These are phyloP conservation scores for Tetradesmus obliquus DNA, from an alignment of 139 green algal species.

Conservation along the genomic window DNA sequence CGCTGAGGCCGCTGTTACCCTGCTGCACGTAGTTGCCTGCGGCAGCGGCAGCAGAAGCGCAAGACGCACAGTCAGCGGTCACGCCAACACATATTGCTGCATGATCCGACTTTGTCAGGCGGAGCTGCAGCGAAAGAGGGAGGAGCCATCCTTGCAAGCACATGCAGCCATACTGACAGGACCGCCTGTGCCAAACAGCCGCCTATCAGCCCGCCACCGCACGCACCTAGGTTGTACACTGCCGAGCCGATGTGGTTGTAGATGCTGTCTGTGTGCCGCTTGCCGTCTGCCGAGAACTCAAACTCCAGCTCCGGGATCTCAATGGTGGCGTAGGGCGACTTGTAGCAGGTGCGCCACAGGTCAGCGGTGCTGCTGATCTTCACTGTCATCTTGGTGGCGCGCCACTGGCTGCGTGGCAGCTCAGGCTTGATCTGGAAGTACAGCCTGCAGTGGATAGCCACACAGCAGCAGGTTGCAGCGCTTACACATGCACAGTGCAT, in stretches of 20 bases:
- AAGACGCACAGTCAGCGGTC: neutral
- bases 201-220: neutral
- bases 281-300: constrained; percentile 67
- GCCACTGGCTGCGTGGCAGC: constrained; percentile 56
- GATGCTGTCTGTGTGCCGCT: constrained; percentile 73
- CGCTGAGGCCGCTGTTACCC: constrained; percentile 31
- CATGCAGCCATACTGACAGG: too few relatives aligned
- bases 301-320: constrained; percentile 83
- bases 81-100: neutral
- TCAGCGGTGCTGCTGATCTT: constrained; percentile 51
- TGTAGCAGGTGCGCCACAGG: constrained; percentile 68
- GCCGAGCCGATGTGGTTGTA: constrained; percentile 79
- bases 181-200: neutral
- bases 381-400: constrained; percentile 56
- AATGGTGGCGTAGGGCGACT: constrained; percentile 56
- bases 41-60: neutral
- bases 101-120: too few relatives aligned
- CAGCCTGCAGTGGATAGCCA: neutral
- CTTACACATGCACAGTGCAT: too few relatives aligned
- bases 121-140: too few relatives aligned
- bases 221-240: constrained; percentile 67
- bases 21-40: constrained; percentile 28
- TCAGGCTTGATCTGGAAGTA: constrained; percentile 62
- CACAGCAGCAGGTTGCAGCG: neutral
- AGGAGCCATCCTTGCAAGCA: too few relatives aligned